phyloP scores from a whole-genome alignment of 2,329 filamentous ascomycete genomes.

The Epichloe gansuensis region DNA sequence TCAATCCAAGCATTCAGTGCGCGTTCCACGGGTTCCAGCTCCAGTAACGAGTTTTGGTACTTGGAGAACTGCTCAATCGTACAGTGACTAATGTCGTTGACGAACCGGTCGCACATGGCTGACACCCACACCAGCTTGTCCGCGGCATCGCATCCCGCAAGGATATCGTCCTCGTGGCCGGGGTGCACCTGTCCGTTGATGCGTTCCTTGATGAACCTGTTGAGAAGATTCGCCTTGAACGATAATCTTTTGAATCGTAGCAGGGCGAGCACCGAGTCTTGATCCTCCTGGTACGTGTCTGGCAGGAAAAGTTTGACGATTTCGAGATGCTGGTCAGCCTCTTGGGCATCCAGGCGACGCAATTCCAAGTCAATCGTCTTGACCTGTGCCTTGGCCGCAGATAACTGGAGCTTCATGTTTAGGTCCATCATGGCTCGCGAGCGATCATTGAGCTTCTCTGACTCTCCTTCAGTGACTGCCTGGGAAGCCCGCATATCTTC shows the following conservation, averaged over 20 bases:
- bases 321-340: slow-evolving; percentile 75
- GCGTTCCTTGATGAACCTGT: slow-evolving; percentile 67
- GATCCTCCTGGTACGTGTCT: slow-evolving; percentile 67
- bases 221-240: slow-evolving; percentile 76
- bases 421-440: slow-evolving; percentile 94
- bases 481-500: slow-evolving; percentile 89
- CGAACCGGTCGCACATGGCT: slow-evolving; percentile 73
- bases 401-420: slow-evolving; percentile 85
- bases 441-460: slow-evolving; percentile 76
- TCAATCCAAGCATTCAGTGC: slow-evolving; percentile 85
- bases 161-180: slow-evolving; percentile 64
- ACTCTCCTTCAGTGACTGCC: slow-evolving; percentile 84
- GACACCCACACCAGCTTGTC: slow-evolving; percentile 80
- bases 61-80: slow-evolving; percentile 64
- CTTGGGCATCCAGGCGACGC: slow-evolving; percentile 73
- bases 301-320: slow-evolving; percentile 86
- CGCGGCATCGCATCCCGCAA: slow-evolving; percentile 67
- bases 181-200: slow-evolving; percentile 55
- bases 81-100: slow-evolving; percentile 67
- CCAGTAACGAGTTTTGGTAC: slow-evolving; percentile 70
- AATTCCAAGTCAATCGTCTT: slow-evolving; percentile 92
- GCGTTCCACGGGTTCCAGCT: slow-evolving; percentile 84
- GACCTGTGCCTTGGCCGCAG: slow-evolving; percentile 79
- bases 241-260: slow-evolving; percentile 77
- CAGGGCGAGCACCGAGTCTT: slow-evolving; percentile 77